These are phyloP conservation scores for Arthrocladium fulminans DNA, from an alignment of 2,329 filamentous ascomycete genomes.

Conservation along the genomic window DNA sequence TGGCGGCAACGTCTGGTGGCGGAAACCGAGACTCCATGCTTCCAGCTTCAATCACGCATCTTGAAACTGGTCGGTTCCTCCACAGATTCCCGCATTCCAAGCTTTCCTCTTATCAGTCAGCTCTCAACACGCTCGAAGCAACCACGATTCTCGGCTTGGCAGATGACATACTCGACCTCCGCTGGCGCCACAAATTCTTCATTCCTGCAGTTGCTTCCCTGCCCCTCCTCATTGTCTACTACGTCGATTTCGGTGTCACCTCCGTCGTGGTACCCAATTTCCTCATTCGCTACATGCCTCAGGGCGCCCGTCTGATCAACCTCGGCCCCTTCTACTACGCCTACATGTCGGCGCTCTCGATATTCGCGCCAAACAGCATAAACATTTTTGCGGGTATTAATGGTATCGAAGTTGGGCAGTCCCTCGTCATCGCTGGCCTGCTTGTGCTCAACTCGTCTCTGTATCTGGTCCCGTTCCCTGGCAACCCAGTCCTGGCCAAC, in stretches of 20 bases:
- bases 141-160: constrained; percentile 86
- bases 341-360: constrained; percentile 94
- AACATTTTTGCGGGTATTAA: constrained; percentile 99
- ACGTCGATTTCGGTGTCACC: constrained; percentile 96
- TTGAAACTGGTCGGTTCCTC: constrained; percentile 74
- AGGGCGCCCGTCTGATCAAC: constrained; percentile 65
- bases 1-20: constrained; percentile 85
- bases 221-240: constrained; percentile 91
- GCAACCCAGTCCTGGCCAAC: constrained; percentile 21
- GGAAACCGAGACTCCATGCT: constrained; percentile 82
- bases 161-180: constrained; percentile 94
- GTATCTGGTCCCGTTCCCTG: constrained; percentile 59
- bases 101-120: constrained; percentile 91
- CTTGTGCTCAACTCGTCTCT: constrained; percentile 79
- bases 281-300: constrained; percentile 63
- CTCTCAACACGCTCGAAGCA: constrained; percentile 82
- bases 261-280: constrained; percentile 85
- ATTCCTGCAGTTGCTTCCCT: constrained; percentile 91
- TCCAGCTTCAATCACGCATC: constrained; percentile 50
- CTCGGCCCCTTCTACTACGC: constrained; percentile 78
- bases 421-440: constrained; percentile 75
- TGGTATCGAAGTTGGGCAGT: constrained; percentile 92
- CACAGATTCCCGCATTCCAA: constrained; percentile 93
- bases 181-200: constrained; percentile 98
- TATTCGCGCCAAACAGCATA: constrained; percentile 97